Conservation (phyloP, 106 monocot genomes). For the Alisma plantagoaquatica region DNA sequence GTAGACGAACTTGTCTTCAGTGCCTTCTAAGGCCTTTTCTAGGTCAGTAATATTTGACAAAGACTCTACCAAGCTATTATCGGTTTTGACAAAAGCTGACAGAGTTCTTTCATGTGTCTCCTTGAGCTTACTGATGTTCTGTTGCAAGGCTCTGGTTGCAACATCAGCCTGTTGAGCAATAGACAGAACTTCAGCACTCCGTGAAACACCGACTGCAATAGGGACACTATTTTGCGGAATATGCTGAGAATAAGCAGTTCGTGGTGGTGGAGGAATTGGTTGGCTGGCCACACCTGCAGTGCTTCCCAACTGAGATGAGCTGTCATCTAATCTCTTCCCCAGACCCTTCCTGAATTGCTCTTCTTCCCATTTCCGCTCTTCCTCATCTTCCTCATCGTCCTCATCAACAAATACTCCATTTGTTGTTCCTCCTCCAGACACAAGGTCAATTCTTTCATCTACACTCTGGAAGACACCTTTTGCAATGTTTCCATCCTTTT, state of each 20-base stretch:
- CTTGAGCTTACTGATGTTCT: conserved; percentile 55
- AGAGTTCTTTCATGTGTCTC: conserved; percentile 52
- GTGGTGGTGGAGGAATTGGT: background rate
- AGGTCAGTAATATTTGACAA: conserved; percentile 56
- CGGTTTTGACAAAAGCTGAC: conserved; percentile 40
- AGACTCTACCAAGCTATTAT: conserved; percentile 51
- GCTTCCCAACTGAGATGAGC: conserved; percentile 8
- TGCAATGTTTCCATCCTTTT: conserved; percentile 21
- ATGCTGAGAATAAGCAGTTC: conserved; percentile 3
- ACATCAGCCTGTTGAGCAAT: conserved; percentile 73
- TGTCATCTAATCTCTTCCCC: conserved; percentile 74
- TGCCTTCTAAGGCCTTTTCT: conserved; percentile 58
- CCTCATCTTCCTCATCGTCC: conserved; percentile 61
- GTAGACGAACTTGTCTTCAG: conserved; percentile 63
- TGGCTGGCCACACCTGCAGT: background rate
- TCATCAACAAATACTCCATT: conserved; percentile 10
- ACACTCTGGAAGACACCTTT: conserved; percentile 57
- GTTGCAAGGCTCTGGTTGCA: conserved; percentile 44
- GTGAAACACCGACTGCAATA: conserved; percentile 15
- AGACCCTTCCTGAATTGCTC: conserved; percentile 89
- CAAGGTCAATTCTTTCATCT: conserved; percentile 19
- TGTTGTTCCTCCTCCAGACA: no score
- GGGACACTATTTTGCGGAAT: conserved; percentile 13
- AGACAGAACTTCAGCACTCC: conserved; percentile 56
- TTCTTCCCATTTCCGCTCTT: conserved; percentile 95